These are phyloP conservation scores for Crucibulum laeve DNA, from an alignment of 768 basidiomycete species.

Conservation along the genomic window DNA sequence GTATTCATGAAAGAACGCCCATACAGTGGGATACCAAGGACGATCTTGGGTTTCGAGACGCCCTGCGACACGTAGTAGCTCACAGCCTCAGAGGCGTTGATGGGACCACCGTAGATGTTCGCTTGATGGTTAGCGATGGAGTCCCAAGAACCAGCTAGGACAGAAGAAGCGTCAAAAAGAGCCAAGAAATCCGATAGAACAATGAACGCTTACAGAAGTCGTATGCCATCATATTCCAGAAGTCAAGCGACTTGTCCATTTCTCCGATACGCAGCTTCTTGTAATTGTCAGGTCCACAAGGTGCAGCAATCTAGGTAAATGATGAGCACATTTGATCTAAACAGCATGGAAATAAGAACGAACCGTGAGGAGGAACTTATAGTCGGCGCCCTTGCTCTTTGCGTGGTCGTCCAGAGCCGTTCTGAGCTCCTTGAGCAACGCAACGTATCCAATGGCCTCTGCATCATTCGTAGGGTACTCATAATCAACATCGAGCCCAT, in stretches of 20 bases:
- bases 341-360: constrained; percentile 16
- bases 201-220: constrained; percentile 57
- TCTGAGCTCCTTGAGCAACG: constrained; percentile 75
- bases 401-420: constrained; percentile 74
- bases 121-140: constrained; percentile 77
- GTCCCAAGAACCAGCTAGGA: constrained; percentile 75
- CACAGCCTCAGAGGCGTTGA: constrained; percentile 62
- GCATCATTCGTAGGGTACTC: constrained; percentile 82
- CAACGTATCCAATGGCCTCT: constrained; percentile 81
- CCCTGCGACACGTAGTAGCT: constrained; percentile 69
- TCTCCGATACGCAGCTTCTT: constrained; percentile 70
- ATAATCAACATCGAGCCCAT: constrained; percentile 90
- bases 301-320: constrained; percentile 72
- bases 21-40: constrained; percentile 91
- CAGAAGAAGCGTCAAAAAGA: constrained; percentile 3
- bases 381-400: constrained; percentile 44
- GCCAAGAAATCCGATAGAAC: background rate
- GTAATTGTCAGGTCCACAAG: constrained; percentile 87
- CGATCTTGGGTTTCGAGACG: constrained; percentile 72
- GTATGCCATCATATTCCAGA: constrained; percentile 98
- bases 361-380: constrained; percentile 73
- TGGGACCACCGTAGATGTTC: constrained; percentile 65
- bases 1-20: constrained; percentile 90
- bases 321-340: background rate
- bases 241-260: constrained; percentile 87